Evolutionary conservation across 306 rosid genomes (phyloP).

Genomic region (Citrullus colocynthis): DNA sequence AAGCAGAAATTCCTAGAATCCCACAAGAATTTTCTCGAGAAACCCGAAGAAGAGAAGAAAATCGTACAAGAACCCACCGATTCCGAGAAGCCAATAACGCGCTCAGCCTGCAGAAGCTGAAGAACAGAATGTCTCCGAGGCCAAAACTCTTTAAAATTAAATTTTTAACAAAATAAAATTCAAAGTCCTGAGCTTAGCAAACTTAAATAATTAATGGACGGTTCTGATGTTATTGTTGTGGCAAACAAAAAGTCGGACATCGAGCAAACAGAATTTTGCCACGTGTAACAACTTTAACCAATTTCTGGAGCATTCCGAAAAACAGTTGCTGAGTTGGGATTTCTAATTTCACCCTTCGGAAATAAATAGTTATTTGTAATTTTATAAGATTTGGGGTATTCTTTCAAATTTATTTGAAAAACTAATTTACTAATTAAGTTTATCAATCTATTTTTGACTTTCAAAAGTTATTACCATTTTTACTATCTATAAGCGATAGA

Average conservation of each 20-base stretch:
- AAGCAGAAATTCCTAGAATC: not conserved
- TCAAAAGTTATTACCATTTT: too few species aligned
- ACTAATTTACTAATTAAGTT: not conserved
- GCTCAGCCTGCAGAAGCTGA: conserved; percentile 1
- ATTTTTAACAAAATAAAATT: not conserved
- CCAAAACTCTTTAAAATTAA: not conserved
- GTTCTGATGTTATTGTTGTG: conserved; percentile 14
- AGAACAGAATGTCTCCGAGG: not conserved
- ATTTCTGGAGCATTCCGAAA: conserved; percentile 14
- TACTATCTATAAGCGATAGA: too few species aligned
- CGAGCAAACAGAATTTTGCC: not conserved
- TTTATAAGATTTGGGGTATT: not conserved
- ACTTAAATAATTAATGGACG: conserved; percentile 1
- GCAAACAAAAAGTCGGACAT: not conserved
- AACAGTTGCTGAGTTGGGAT: not conserved
- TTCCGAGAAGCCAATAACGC: not conserved
- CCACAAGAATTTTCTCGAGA: not conserved
- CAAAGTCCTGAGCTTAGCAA: not conserved
- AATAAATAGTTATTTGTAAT: not conserved
- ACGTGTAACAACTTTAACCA: not conserved
- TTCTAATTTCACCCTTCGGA: not conserved
- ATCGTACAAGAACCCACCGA: not conserved
- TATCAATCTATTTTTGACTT: not conserved
- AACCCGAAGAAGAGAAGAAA: not conserved
- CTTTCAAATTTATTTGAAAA: not conserved